These are phyloP conservation scores for Cokeromyces recurvatus DNA, from an alignment of 371 early-diverging fungal genomes.

Conservation along the genomic window DNA sequence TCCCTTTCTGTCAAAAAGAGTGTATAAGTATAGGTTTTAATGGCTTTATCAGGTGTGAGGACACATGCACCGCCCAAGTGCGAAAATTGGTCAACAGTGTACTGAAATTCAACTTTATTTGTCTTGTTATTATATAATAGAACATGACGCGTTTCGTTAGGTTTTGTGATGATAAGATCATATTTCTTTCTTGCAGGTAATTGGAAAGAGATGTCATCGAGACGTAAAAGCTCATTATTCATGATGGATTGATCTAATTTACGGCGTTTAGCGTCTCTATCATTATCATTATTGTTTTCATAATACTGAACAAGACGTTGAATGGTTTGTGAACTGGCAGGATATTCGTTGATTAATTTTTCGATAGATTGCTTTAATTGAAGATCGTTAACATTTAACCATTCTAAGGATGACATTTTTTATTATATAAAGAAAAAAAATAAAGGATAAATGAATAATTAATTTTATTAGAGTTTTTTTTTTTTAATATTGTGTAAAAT, in stretches of 20 bases:
- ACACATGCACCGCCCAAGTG: conserved; percentile 31
- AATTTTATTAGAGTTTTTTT: too few relatives aligned
- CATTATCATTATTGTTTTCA: conserved; percentile 13
- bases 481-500: too few relatives aligned
- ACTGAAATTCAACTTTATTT: conserved; percentile 18
- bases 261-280: conserved; percentile 27
- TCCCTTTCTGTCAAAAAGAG: conserved; percentile 31
- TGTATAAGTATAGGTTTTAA: conserved; percentile 31
- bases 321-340: conserved; percentile 26
- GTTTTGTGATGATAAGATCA: conserved; percentile 24
- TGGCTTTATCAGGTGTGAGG: conserved; percentile 47
- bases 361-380: conserved; percentile 23
- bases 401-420: conserved; percentile 9
- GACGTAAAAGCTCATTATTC: conserved; percentile 8
- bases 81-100: conserved; percentile 12
- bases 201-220: conserved; percentile 30
- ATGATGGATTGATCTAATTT: conserved; percentile 11
- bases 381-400: too few relatives aligned
- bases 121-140: conserved; percentile 23
- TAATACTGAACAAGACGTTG: conserved; percentile 28
- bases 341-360: conserved; percentile 23
- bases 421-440: too few relatives aligned
- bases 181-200: conserved; percentile 36
- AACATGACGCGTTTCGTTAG: conserved; percentile 5
- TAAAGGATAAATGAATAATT: too few relatives aligned